A percentile compares a stretch with the other conserved stretches of the same genome.
Conservation (phyloP, 306 rosid genomes). For the Elaeagnus macrophylla region DNA sequence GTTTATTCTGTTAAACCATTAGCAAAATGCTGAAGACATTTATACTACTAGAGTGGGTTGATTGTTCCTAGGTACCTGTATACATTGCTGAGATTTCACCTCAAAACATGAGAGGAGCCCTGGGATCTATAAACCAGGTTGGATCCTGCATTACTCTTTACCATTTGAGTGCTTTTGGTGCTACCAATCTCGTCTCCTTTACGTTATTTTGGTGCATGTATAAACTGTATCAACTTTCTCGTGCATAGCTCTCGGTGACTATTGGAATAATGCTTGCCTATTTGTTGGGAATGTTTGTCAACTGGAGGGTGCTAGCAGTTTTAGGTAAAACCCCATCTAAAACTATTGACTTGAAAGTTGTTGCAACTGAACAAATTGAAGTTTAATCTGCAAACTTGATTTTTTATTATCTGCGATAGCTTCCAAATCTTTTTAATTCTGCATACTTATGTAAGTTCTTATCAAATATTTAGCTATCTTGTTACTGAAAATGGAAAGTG, state of each 20-base stretch:
- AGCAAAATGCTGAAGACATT: slow-evolving; percentile 2
- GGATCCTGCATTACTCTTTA: slow-evolving; percentile 14
- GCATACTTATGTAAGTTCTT: too few species aligned
- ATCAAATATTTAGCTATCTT: too few species aligned
- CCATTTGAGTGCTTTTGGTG: background rate
- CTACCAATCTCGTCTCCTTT: too few species aligned
- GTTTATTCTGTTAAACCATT: slow-evolving; percentile 1
- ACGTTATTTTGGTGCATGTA: background rate
- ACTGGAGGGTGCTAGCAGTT: slow-evolving; percentile 79
- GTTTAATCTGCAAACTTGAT: background rate
- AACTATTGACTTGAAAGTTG: background rate
- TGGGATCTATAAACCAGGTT: slow-evolving; percentile 89
- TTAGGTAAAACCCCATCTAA: slow-evolving; percentile 39
- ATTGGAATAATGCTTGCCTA: slow-evolving; percentile 70
- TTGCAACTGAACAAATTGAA: slow-evolving; percentile 1
- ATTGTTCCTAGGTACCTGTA: slow-evolving; percentile 60
- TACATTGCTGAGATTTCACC: slow-evolving; percentile 89
- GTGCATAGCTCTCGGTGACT: slow-evolving; percentile 62
- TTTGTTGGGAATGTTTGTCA: slow-evolving; percentile 62
- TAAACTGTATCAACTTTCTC: background rate
- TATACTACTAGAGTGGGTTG: slow-evolving; percentile 17
- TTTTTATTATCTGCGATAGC: background rate
- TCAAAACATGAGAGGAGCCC: slow-evolving; percentile 69
- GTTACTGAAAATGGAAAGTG: too few species aligned
- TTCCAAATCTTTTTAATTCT: too few species aligned